phyloP scores from a whole-genome alignment of 1,284 basidiomycete species.

The Lentinula novae-zelandiae region DNA sequence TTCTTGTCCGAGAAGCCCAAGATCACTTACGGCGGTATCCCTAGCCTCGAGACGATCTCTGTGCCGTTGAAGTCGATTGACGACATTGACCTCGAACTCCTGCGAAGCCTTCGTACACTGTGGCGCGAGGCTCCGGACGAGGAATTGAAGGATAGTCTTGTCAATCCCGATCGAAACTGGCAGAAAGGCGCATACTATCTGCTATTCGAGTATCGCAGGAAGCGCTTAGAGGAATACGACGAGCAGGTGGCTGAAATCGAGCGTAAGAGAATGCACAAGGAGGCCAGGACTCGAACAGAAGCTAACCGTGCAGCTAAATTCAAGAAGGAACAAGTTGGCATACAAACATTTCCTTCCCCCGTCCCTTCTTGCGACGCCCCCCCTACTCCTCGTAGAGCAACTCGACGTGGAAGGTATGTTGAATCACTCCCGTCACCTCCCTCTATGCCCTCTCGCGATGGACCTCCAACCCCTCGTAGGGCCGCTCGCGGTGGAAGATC shows the following conservation, averaged over 20 bases:
- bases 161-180: constrained; percentile 71
- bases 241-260: constrained; percentile 31
- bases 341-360: constrained; percentile 26
- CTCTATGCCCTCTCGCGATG: constrained; percentile 48
- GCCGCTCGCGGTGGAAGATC: constrained; percentile 28
- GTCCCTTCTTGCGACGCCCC: constrained; percentile 53
- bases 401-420: constrained; percentile 18
- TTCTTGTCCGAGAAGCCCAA: constrained; percentile 68
- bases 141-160: constrained; percentile 67
- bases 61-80: constrained; percentile 56
- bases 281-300: constrained; percentile 18
- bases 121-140: constrained; percentile 80
- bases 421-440: constrained; percentile 25
- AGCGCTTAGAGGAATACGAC: constrained; percentile 65
- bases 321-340: constrained; percentile 12
- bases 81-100: constrained; percentile 86
- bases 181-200: constrained; percentile 93
- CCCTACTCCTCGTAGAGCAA: constrained; percentile 56
- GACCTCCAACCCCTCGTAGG: constrained; percentile 58
- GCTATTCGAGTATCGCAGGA: constrained; percentile 73
- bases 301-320: constrained; percentile 10
- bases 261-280: constrained; percentile 12
- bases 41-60: constrained; percentile 67
- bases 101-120: constrained; percentile 86
- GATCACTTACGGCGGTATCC: constrained; percentile 46